Evolutionary conservation across 2,329 filamentous ascomycete genomes (phyloP).

Genomic region (Penicillium sp.): DNA sequence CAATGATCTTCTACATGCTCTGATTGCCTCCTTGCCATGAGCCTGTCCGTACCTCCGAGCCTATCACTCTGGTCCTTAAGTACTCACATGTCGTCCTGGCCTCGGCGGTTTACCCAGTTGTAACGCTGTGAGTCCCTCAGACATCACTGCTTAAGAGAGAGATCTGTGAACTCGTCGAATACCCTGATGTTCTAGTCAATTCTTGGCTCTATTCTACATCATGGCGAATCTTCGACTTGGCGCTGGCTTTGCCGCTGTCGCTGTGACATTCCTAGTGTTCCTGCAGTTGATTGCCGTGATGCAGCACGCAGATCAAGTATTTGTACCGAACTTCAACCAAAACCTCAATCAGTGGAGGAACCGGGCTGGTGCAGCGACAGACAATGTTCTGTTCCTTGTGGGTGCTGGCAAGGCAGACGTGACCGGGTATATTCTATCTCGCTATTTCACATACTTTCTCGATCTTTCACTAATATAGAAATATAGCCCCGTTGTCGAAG

Average conservation of each 20-base stretch:
- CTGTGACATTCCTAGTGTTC: constrained; percentile 35
- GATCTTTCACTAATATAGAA: neutral
- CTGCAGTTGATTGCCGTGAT: constrained; percentile 37
- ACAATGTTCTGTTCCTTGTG: constrained; percentile 60
- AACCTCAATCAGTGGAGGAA: constrained; percentile 31
- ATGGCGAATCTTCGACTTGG: constrained; percentile 38
- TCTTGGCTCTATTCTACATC: constrained; percentile 6
- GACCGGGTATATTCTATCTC: constrained; percentile 58
- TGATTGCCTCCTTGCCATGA: constrained; percentile 2
- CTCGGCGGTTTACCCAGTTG: neutral
- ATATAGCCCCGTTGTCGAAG: constrained; percentile 76
- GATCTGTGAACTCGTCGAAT: neutral
- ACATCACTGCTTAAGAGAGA: neutral
- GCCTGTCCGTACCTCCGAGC: neutral
- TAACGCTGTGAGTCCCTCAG: neutral
- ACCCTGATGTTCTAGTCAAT: constrained; percentile 17
- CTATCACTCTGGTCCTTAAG: constrained; percentile 10
- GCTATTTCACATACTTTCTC: neutral
- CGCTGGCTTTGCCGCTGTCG: constrained; percentile 31
- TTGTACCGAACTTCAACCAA: constrained; percentile 22
- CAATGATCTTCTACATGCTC: constrained; percentile 16
- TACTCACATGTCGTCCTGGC: constrained; percentile 10
- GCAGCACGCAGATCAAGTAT: constrained; percentile 22
- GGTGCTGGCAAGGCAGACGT: constrained; percentile 74
- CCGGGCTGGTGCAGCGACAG: constrained; percentile 25